Percentiles rank a stretch among this genome's conserved stretches.
Conservation (phyloP, 2,329 filamentous ascomycete species). For the Ophiostoma fasciatum region DNA sequence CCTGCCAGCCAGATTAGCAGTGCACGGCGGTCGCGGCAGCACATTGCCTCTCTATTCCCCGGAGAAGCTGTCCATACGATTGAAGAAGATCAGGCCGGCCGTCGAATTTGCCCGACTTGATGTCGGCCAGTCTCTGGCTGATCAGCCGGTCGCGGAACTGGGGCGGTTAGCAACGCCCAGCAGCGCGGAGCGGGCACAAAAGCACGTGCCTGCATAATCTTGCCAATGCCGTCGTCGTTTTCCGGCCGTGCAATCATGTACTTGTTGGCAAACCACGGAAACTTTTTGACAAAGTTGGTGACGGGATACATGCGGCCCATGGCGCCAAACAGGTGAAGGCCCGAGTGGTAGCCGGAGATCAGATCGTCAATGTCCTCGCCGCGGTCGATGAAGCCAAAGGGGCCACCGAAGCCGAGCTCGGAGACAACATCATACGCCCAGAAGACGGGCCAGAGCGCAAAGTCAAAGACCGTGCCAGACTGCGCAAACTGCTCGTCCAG, state of each 20-base stretch:
- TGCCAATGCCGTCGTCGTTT: conserved; percentile 38
- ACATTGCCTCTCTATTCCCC: no score
- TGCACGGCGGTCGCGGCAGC: no score
- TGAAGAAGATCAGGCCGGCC: conserved; percentile 38
- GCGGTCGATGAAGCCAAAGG: conserved; percentile 39
- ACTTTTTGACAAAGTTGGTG: conserved; percentile 36
- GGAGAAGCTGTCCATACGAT: conserved; percentile 25
- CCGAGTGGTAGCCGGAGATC: conserved; percentile 39
- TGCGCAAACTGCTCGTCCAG: conserved; percentile 30
- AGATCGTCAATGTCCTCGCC: conserved; percentile 36
- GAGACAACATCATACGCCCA: conserved; percentile 44
- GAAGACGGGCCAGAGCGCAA: conserved; percentile 38
- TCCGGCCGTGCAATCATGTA: conserved; percentile 38
- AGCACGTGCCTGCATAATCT: conserved; percentile 28
- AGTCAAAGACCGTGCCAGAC: conserved; percentile 33
- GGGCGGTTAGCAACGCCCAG: no score
- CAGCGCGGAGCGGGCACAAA: not conserved
- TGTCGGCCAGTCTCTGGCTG: conserved; percentile 29
- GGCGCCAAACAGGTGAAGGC: conserved; percentile 33
- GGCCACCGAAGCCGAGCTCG: conserved; percentile 38
- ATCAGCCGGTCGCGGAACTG: conserved; percentile 40
- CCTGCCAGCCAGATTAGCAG: no score
- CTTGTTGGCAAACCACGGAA: conserved; percentile 30
- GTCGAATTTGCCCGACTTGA: conserved; percentile 27
- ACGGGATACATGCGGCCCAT: conserved; percentile 37